Evolutionary conservation across 305 asterid genomes (phyloP), one percentile per base, ranked within the genome.

Genomic region (Fraxinus ornus): DNA sequence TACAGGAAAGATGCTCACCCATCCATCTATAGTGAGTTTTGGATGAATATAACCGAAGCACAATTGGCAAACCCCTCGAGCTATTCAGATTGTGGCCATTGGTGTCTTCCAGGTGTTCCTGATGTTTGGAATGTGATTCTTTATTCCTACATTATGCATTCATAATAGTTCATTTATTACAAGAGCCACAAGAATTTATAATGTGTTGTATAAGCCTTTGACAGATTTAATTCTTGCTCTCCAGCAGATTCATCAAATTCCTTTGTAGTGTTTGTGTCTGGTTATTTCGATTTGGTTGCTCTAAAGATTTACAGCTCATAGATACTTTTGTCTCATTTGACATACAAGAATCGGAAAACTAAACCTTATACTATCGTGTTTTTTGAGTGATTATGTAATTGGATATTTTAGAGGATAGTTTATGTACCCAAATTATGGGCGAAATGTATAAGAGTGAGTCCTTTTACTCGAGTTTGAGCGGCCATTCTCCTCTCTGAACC

Each of bases 91-190:
- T 93, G 97, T 76, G 37, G 87, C 2, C 98, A 93, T 77, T 95
- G 97, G 96, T 95, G 98, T 78, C 91, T 95, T 30, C 97, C 97
- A 0, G 98, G 98, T 30, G 92, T 95, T 37, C 97, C 97, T 15
- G 97, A 95, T 86, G 80, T 86, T 39, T 92, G 97, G 98, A 95
- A 93, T 76, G 78, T 88, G 21, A 85, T 94, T 62, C 88, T 95
- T 21, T 91, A 90, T 77, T 81, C 92, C 7, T 87, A 91, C 75
- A 83, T 91, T n/a, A 87, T 88, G 80, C 75, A 78, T 24, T 80
- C 80, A 12, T 81, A 78, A 79, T n/a, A n/a, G n/a, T n/a, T 73
- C 36, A 9, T 32, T 12, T 39, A 39, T 76, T 22, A 24, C 26
- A 21, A 76, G 70, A n/a, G 70, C 30, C 24, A 60, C 2, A 21